phyloP scores from a whole-genome alignment of 2,329 filamentous ascomycete genomes.

The Immersiporthe knoxdaviesiana region DNA sequence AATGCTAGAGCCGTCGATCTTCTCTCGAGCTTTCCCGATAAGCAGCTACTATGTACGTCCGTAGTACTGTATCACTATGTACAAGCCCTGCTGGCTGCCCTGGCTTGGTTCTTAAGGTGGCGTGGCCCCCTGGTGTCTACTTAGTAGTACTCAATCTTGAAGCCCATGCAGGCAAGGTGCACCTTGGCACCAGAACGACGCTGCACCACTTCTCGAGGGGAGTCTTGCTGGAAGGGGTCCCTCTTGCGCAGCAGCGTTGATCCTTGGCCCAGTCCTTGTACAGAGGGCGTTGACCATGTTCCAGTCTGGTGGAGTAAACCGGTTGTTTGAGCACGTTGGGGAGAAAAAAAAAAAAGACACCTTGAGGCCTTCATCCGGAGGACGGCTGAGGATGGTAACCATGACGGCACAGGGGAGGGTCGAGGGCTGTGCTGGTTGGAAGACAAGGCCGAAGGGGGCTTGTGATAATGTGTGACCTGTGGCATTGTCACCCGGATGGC shows the following conservation, averaged over 20 bases:
- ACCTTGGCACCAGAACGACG: background rate
- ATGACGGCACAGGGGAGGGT: background rate
- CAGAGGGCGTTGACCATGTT: background rate
- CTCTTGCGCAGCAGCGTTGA: background rate
- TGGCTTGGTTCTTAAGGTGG: background rate
- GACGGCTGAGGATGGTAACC: background rate
- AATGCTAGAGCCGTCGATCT: background rate
- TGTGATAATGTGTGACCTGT: background rate
- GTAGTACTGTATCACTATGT: no score
- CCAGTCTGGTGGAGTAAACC: background rate
- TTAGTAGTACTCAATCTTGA: background rate
- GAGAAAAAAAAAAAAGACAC: no score
- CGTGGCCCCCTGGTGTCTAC: background rate
- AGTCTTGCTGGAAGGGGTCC: background rate
- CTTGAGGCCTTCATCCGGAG: background rate
- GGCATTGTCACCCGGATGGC: background rate
- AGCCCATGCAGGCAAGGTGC: background rate
- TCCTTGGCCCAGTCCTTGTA: background rate
- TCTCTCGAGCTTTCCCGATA: background rate
- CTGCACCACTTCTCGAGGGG: background rate
- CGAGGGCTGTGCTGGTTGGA: background rate
- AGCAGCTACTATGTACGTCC: no score
- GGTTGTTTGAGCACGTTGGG: background rate
- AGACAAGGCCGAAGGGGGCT: background rate
- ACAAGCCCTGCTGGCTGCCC: background rate